Evolutionary conservation across 768 basidiomycete genomes (phyloP), one percentile per base, ranked within the genome.

Genomic region (Lentinula detonsa): DNA sequence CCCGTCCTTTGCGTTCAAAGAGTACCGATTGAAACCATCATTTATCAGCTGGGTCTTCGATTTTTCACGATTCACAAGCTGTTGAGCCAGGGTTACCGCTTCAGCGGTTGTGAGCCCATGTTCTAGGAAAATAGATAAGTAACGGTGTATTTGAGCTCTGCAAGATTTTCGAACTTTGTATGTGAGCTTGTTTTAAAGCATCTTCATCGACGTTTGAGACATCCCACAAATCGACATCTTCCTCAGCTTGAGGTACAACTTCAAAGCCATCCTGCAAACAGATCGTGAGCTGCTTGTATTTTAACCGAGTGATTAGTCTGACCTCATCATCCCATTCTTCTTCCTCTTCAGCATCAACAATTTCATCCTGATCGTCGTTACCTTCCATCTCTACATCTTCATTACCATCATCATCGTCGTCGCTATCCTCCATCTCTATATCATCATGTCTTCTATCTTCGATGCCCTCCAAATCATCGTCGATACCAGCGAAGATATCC

Each of bases 21-120:
- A 92, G 73, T 95, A 90, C 10, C 93, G 90, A 73, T 89, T 94
- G 80, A 98, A 99, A 11, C 97, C 97, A 50, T 97, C 90, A 66
- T 98, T 93, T 69, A 98, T 83, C 28, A 99, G 81, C 33, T 93
- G 83, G 5, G 93, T 93, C 68, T 87, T 88, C 0, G 94, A 98
- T 65, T 80, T 94, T 75, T 92, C 78, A 35, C 93, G 88, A 72
- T 98, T 98, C 57, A 96, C 90, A 34, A 98, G 79, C 67, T 87
- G 85, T 62, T 95, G 92, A 0, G 97, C 97, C 21, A 99, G 78
- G 4, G 93, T 91, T 48, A 98, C 84, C 4, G 96, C 93, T 74
- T 97, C 95, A 23, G 88, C 86, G 1, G 95, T 97, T 39, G 84
- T 79, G 8, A 99, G 76, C 52, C 94, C 93, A 65, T 87, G 79